These are phyloP conservation scores for Ustilago sp. DNA, from an alignment of 1,284 basidiomycete species.

Conservation along the genomic window DNA sequence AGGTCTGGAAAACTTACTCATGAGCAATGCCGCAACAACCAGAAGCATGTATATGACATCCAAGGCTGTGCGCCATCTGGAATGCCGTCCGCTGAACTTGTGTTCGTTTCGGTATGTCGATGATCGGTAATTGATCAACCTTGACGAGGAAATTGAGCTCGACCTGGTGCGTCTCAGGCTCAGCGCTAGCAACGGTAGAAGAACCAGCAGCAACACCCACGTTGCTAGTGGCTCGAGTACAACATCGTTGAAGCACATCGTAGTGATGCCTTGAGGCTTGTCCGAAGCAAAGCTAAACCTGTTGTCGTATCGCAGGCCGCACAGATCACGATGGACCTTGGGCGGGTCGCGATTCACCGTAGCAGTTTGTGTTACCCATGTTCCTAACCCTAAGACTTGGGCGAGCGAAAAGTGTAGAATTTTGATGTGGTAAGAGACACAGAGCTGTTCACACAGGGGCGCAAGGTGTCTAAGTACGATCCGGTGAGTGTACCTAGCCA, in stretches of 20 bases:
- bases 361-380: slow-evolving; percentile 17
- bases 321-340: slow-evolving; percentile 36
- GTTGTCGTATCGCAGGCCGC: slow-evolving; percentile 40
- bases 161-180: slow-evolving; percentile 10
- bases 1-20: slow-evolving; percentile 44
- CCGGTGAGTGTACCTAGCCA: not conserved
- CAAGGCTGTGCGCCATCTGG: slow-evolving; percentile 16
- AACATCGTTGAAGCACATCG: slow-evolving; percentile 58
- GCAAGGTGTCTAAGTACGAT: not conserved
- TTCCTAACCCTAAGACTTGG: not conserved
- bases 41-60: slow-evolving; percentile 49
- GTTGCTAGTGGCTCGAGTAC: slow-evolving; percentile 55
- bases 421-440: slow-evolving; percentile 1
- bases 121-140: slow-evolving; percentile 32
- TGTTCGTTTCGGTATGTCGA: slow-evolving; percentile 12
- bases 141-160: slow-evolving; percentile 12
- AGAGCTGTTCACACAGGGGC: not conserved
- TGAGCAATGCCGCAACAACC: slow-evolving; percentile 48
- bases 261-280: slow-evolving; percentile 24
- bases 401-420: not conserved
- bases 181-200: slow-evolving; percentile 30
- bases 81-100: slow-evolving; percentile 21
- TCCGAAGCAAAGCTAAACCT: slow-evolving; percentile 34
- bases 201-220: slow-evolving; percentile 45
- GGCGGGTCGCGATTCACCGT: slow-evolving; percentile 29